Percentiles rank a stretch among this genome's conserved stretches.
These are phyloP conservation scores for Phascolomyces articulosus DNA, from an alignment of 371 early-diverging fungal genomes.

Conservation along the genomic window DNA sequence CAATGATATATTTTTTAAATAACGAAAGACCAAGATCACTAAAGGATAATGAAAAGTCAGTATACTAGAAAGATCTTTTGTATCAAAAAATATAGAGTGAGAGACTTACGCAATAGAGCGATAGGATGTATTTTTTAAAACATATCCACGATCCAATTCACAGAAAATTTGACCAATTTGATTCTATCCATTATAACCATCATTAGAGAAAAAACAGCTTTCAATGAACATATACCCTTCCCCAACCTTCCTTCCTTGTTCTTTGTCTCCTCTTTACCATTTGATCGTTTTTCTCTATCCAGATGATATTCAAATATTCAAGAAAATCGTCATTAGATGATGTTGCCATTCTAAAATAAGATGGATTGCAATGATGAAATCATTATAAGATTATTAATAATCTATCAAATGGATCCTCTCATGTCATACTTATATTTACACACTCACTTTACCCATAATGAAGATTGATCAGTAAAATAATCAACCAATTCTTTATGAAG, in stretches of 20 bases:
- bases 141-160: neutral
- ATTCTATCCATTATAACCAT: neutral
- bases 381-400: no score
- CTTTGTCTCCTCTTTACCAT: no score
- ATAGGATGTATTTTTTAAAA: neutral
- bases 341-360: neutral
- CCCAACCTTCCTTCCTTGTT: no score
- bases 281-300: neutral
- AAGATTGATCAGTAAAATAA: neutral
- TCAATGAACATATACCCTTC: no score
- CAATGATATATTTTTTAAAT: neutral
- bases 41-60: neutral
- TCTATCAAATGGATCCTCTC: neutral
- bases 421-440: neutral
- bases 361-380: no score
- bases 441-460: neutral
- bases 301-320: neutral
- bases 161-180: neutral
- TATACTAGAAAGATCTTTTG: neutral
- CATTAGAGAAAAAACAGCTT: no score
- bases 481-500: neutral
- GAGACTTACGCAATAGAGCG: neutral
- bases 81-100: neutral
- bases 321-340: neutral
- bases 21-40: neutral